These are phyloP conservation scores for Calocybe cyanea DNA, from an alignment of 768 basidiomycete genomes.

Conservation along the genomic window DNA sequence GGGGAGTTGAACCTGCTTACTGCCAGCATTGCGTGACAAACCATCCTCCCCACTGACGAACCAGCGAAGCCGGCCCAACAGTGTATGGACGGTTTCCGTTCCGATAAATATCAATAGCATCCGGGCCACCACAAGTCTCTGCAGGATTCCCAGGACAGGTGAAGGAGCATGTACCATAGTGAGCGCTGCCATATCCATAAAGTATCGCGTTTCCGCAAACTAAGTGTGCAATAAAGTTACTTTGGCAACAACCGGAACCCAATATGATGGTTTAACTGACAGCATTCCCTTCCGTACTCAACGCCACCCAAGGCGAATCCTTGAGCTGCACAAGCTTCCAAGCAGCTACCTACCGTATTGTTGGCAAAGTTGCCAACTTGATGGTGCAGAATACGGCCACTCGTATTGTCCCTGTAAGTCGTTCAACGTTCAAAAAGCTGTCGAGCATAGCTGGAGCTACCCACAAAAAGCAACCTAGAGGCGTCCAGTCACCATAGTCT, in stretches of 20 bases:
- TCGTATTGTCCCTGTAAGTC: constrained; percentile 9
- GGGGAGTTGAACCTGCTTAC: constrained; percentile 4
- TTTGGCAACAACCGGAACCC: not conserved
- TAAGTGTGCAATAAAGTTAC: not conserved
- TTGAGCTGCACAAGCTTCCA: constrained; percentile 13
- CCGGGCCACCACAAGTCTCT: constrained; percentile 19
- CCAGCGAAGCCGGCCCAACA: constrained; percentile 12
- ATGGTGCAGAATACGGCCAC: constrained; percentile 10
- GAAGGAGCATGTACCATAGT: constrained; percentile 6
- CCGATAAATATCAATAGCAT: constrained; percentile 18
- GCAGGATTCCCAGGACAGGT: constrained; percentile 16
- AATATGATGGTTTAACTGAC: constrained; percentile 10
- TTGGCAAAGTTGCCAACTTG: constrained; percentile 7
- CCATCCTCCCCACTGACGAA: constrained; percentile 13
- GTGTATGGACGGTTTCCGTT: constrained; percentile 16
- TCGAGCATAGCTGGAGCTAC: too few relatives aligned
- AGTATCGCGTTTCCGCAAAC: constrained; percentile 20
- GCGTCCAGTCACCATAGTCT: not conserved
- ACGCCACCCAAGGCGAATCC: constrained; percentile 17
- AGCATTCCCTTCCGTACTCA: constrained; percentile 20
- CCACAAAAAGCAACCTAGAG: constrained; percentile 1
- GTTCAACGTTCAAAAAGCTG: not conserved
- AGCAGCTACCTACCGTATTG: constrained; percentile 17
- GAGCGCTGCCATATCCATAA: constrained; percentile 11
- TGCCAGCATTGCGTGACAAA: constrained; percentile 13